Conservation (phyloP, 306 rosid genomes). For the Sicyos baderoa region DNA sequence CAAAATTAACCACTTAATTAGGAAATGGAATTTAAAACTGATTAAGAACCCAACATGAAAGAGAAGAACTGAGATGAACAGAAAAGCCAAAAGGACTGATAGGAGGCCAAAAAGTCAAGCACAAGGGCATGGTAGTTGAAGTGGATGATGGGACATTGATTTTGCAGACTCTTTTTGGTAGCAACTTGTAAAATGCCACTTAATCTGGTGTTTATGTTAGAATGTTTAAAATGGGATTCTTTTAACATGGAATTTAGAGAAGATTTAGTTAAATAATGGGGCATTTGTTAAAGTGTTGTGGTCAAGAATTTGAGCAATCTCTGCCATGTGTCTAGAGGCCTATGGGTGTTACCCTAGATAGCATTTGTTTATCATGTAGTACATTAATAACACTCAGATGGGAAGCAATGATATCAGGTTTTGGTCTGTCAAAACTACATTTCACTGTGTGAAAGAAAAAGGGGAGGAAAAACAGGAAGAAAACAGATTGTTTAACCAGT, state of each 20-base stretch:
- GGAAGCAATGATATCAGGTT: background rate
- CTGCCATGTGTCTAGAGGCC: background rate
- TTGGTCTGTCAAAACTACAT: background rate
- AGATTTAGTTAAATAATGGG: background rate
- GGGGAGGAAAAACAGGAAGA: constrained; percentile 7
- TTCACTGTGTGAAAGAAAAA: background rate
- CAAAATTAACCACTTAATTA: too few species aligned
- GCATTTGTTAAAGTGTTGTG: background rate
- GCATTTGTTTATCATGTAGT: background rate
- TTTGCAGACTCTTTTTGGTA: background rate
- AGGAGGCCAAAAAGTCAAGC: constrained; percentile 13
- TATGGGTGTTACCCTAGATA: background rate
- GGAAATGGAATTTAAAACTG: background rate
- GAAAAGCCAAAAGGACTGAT: constrained; percentile 4
- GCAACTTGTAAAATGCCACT: background rate
- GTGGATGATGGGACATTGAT: constrained; percentile 9
- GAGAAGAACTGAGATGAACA: background rate
- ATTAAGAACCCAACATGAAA: background rate
- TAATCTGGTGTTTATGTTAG: background rate
- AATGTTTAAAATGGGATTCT: background rate
- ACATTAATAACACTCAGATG: background rate
- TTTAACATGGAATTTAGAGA: background rate
- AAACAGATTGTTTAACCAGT: constrained; percentile 13
- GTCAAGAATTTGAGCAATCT: constrained; percentile 1
- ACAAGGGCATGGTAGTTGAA: constrained; percentile 2